Evolutionary conservation across 371 early-diverging fungal genomes (phyloP).

Genomic region (Mycotypha africana): DNA sequence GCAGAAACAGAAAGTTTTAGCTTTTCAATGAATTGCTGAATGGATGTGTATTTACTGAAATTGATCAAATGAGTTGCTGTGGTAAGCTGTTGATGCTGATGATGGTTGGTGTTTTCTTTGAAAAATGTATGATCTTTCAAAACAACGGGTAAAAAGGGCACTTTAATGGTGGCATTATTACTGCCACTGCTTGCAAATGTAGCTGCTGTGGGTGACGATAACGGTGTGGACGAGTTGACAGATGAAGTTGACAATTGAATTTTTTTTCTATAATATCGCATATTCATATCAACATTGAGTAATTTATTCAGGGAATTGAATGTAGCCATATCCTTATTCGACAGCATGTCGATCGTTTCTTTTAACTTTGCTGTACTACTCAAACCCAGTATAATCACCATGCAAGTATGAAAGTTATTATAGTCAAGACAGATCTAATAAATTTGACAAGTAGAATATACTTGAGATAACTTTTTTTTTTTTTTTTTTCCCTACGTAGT

Average conservation of each 20-base stretch:
- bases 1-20: slow-evolving; percentile 13
- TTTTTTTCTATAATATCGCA: slow-evolving; percentile 37
- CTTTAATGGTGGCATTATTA: no score
- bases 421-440: slow-evolving; percentile 29
- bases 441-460: not conserved
- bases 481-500: no score
- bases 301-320: slow-evolving; percentile 24
- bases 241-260: no score
- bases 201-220: no score
- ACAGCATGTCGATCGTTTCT: slow-evolving; percentile 25
- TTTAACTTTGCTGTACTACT: slow-evolving; percentile 20
- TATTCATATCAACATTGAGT: slow-evolving; percentile 38
- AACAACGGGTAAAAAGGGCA: slow-evolving; percentile 41
- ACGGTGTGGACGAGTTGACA: no score
- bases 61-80: slow-evolving; percentile 18
- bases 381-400: slow-evolving; percentile 41
- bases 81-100: no score
- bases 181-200: no score
- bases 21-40: slow-evolving; percentile 19
- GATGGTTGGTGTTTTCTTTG: slow-evolving; percentile 33
- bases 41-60: slow-evolving; percentile 21
- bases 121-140: slow-evolving; percentile 41
- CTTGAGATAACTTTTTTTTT: not conserved
- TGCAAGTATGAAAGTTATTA: slow-evolving; percentile 44
- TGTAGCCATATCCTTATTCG: slow-evolving; percentile 26